These are phyloP conservation scores for Casuarina cunninghamiana DNA, from an alignment of 306 rosid species.

Conservation along the genomic window DNA sequence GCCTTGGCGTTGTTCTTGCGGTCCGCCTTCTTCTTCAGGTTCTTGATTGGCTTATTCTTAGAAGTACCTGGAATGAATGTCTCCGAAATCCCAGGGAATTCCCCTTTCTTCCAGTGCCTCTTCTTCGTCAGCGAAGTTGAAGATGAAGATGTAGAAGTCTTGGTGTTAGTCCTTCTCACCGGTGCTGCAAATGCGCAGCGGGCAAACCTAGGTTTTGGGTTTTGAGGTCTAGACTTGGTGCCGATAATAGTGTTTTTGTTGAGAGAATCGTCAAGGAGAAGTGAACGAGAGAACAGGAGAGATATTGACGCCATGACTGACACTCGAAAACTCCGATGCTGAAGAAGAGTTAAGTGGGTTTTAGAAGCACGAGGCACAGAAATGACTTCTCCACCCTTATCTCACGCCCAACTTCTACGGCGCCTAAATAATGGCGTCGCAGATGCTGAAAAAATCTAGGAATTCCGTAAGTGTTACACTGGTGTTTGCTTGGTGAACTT, in stretches of 20 bases:
- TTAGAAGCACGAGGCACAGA: background rate
- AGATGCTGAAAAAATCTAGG: too few relatives aligned
- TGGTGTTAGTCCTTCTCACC: slow-evolving; percentile 18
- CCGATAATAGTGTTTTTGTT: slow-evolving; percentile 24
- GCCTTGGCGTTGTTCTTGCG: slow-evolving; percentile 71
- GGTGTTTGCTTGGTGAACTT: too few relatives aligned
- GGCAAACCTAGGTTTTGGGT: slow-evolving; percentile 30
- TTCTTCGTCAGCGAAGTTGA: slow-evolving; percentile 48
- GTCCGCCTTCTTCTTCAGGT: slow-evolving; percentile 76
- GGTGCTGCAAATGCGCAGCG: slow-evolving; percentile 57
- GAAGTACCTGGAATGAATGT: slow-evolving; percentile 28
- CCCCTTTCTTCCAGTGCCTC: slow-evolving; percentile 84
- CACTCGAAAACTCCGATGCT: background rate
- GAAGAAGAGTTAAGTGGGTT: background rate
- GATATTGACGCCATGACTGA: slow-evolving; percentile 57
- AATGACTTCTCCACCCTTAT: slow-evolving; percentile 5
- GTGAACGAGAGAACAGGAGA: slow-evolving; percentile 69
- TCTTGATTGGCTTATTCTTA: slow-evolving; percentile 66
- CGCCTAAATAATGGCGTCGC: too few relatives aligned
- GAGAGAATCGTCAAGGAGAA: slow-evolving; percentile 40
- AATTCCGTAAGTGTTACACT: too few relatives aligned
- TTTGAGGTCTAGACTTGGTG: slow-evolving; percentile 25
- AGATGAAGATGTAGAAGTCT: slow-evolving; percentile 22
- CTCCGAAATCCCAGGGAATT: slow-evolving; percentile 67
- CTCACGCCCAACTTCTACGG: background rate